Conservation (phyloP, 495 filamentous ascomycete species). For the Gamarada debralockiae region DNA sequence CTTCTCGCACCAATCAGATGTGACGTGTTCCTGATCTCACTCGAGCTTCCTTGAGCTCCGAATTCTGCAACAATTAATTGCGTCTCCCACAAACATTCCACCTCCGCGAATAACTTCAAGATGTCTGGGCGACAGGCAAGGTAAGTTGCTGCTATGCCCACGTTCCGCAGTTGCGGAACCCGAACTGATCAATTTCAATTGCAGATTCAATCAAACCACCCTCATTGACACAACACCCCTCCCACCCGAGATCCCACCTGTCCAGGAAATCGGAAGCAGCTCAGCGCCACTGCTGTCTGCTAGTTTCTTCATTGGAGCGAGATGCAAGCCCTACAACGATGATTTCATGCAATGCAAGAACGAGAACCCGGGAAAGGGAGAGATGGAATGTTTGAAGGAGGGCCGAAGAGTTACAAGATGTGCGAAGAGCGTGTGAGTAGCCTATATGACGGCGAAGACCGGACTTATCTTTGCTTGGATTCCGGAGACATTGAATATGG, state of each 20-base stretch:
- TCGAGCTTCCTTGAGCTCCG: constrained; percentile 7
- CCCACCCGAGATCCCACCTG: constrained; percentile 82
- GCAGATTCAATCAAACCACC: constrained; percentile 87
- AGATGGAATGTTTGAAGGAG: constrained; percentile 93
- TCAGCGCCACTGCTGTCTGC: constrained; percentile 89
- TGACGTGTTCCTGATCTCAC: constrained; percentile 16
- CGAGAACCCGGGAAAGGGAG: constrained; percentile 78
- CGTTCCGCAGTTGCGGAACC: neutral
- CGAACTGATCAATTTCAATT: constrained; percentile 11
- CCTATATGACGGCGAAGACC: neutral
- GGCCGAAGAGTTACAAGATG: constrained; percentile 94
- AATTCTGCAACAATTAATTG: constrained; percentile 16
- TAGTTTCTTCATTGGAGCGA: constrained; percentile 94
- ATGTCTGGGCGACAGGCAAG: constrained; percentile 48
- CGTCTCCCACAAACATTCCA: constrained; percentile 12
- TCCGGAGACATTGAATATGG: neutral
- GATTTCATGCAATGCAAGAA: constrained; percentile 99
- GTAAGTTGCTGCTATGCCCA: constrained; percentile 27
- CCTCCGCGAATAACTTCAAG: constrained; percentile 29
- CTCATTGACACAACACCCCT: constrained; percentile 96
- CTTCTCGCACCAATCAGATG: constrained; percentile 11
- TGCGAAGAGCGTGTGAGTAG: constrained; percentile 91
- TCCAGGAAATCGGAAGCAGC: constrained; percentile 85
- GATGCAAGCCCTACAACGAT: constrained; percentile 94
- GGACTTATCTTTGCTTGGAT: neutral